These are phyloP conservation scores for Saccharomyces cerevisiae DNA, from an alignment of 805 yeast species.

Conservation along the genomic window DNA sequence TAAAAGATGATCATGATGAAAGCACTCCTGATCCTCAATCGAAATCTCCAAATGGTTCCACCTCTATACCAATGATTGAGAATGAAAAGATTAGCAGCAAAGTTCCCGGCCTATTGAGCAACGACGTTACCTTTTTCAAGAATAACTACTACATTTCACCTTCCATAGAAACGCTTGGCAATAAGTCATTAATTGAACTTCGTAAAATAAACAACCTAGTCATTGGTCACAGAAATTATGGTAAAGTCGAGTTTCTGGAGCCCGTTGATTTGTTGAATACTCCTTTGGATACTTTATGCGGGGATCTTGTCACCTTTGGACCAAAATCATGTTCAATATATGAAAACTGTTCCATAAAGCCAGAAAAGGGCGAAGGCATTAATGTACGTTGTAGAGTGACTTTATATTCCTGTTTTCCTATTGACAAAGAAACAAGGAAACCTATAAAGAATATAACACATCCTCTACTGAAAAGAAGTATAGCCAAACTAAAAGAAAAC, in stretches of 20 bases:
- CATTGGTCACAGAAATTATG: constrained; percentile 69
- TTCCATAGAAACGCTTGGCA: constrained; percentile 50
- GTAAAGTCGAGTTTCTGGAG: constrained; percentile 62
- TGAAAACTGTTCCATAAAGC: constrained; percentile 54
- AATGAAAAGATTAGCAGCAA: background rate
- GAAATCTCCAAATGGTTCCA: background rate
- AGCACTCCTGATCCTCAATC: background rate
- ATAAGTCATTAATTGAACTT: constrained; percentile 53
- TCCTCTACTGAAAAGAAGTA: constrained; percentile 60
- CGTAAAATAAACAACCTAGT: constrained; percentile 55
- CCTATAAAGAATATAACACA: constrained; percentile 73
- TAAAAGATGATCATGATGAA: background rate
- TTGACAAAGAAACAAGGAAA: constrained; percentile 59
- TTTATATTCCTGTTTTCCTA: constrained; percentile 73
- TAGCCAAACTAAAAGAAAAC: constrained; percentile 53
- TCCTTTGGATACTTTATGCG: constrained; percentile 55
- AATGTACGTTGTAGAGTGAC: constrained; percentile 69
- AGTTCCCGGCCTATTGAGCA: constrained; percentile 12
- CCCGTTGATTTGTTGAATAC: constrained; percentile 79
- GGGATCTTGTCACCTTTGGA: constrained; percentile 54
- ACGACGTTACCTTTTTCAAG: constrained; percentile 44
- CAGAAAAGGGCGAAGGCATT: constrained; percentile 70
- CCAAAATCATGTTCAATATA: constrained; percentile 58
- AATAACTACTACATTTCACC: constrained; percentile 89
- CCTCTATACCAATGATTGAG: background rate